phyloP scores from a whole-genome alignment of 164 flowering plant genomes.

The Chimonanthus praecox region DNA sequence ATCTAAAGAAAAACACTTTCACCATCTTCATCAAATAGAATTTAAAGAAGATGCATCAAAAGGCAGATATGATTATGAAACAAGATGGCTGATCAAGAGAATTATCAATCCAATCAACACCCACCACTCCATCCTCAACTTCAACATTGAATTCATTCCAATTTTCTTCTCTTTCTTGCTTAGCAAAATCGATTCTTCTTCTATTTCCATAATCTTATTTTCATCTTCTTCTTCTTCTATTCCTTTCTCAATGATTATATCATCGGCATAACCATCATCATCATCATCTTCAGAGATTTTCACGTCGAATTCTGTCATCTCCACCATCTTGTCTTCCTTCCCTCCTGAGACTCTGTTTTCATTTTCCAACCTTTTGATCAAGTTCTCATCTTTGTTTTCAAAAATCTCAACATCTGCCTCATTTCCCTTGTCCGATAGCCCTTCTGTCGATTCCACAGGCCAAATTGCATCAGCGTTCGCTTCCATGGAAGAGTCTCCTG shows the following conservation, averaged over 20 bases:
- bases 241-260: background rate
- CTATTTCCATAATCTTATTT: background rate
- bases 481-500: constrained; percentile 23
- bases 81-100: background rate
- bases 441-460: constrained; percentile 25
- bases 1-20: background rate
- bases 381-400: background rate
- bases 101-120: background rate
- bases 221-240: background rate
- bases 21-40: background rate
- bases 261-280: background rate
- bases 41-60: background rate
- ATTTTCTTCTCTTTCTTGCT: background rate
- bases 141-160: background rate
- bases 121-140: background rate
- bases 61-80: background rate
- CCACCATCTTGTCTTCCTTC: background rate
- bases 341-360: background rate
- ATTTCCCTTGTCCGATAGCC: background rate
- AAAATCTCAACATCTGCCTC: background rate
- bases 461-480: constrained; percentile 25
- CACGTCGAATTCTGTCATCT: constrained; percentile 12
- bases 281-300: background rate
- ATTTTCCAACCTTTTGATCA: background rate
- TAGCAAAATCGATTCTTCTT: background rate